Evolutionary conservation across 1,284 basidiomycete genomes (phyloP).

Genomic region (Coniophora puteana): DNA sequence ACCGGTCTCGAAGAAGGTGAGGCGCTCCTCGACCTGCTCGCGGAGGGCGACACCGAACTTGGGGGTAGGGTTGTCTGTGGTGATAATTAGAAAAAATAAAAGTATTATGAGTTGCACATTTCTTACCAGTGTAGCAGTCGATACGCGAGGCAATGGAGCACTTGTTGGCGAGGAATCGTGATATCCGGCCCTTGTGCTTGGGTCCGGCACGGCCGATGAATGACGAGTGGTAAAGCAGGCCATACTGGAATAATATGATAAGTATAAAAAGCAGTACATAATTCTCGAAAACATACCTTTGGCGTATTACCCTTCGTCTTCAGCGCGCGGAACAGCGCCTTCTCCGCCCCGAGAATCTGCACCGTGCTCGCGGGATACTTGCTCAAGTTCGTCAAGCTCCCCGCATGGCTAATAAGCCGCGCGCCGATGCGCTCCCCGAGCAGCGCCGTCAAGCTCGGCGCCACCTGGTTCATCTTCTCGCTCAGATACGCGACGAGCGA

Average conservation of each 20-base stretch:
- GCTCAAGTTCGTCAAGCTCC: constrained; percentile 93
- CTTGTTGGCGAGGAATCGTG: constrained; percentile 98
- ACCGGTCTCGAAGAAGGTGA: constrained; percentile 93
- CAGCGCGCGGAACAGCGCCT: constrained; percentile 95
- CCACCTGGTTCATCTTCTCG: constrained; percentile 98
- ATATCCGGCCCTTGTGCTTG: constrained; percentile 98
- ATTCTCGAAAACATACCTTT: constrained; percentile 53
- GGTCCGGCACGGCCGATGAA: constrained; percentile 95
- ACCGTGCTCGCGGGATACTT: constrained; percentile 99
- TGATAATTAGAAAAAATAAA: neutral
- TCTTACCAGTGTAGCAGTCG: constrained; percentile 89
- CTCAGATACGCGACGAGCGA: constrained; percentile 86
- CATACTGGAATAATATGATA: constrained; percentile 56
- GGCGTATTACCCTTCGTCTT: constrained; percentile 99
- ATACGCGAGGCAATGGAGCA: constrained; percentile 97
- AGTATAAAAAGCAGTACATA: constrained; percentile 3
- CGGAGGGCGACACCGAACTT: constrained; percentile 96
- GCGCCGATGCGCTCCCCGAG: constrained; percentile 96
- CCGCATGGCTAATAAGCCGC: constrained; percentile 95
- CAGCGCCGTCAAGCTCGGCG: constrained; percentile 92
- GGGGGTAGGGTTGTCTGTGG: constrained; percentile 76
- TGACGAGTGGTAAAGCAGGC: constrained; percentile 89
- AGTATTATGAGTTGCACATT: constrained; percentile 1
- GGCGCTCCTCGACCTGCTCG: constrained; percentile 93
- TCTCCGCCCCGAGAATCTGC: constrained; percentile 97